Conservation (phyloP, 371 early-diverging fungal genomes). For the Apophysomyces variabilis region DNA sequence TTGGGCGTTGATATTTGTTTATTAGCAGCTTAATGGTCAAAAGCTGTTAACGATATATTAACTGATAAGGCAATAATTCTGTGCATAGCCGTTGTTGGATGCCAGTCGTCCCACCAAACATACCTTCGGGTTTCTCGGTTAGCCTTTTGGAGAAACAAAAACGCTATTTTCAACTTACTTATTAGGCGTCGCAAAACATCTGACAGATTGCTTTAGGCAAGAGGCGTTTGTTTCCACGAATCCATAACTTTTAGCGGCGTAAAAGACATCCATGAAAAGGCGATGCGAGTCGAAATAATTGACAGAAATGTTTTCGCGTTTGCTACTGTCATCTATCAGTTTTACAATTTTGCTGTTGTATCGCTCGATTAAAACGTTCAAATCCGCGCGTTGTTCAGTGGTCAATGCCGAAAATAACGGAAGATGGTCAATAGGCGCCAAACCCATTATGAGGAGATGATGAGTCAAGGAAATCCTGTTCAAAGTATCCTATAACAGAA, state of each 20-base stretch:
- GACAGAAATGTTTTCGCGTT: not conserved
- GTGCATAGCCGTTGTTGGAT: constrained; percentile 26
- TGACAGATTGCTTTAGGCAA: not conserved
- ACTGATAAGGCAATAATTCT: constrained; percentile 13
- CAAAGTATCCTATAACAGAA: not conserved
- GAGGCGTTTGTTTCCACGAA: not conserved
- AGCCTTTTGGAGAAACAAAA: not conserved
- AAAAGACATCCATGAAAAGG: not conserved
- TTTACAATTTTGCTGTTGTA: not conserved
- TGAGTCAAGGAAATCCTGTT: not conserved
- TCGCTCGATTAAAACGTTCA: not conserved
- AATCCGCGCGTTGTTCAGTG: not conserved
- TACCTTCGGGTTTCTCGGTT: constrained; percentile 10
- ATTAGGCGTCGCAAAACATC: not conserved
- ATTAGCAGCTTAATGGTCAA: no score
- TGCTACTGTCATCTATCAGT: not conserved
- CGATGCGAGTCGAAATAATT: not conserved
- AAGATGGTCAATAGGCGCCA: constrained; percentile 23
- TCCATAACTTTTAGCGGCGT: not conserved
- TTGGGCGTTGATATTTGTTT: no score
- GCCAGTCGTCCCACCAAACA: constrained; percentile 41
- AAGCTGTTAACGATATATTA: not conserved
- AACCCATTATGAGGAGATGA: constrained; percentile 15
- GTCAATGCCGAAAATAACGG: constrained; percentile 15
- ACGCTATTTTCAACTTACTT: not conserved